Evolutionary conservation across 2,329 filamentous ascomycete genomes (phyloP).

Genomic region (Magnaporthiopsis poae): DNA sequence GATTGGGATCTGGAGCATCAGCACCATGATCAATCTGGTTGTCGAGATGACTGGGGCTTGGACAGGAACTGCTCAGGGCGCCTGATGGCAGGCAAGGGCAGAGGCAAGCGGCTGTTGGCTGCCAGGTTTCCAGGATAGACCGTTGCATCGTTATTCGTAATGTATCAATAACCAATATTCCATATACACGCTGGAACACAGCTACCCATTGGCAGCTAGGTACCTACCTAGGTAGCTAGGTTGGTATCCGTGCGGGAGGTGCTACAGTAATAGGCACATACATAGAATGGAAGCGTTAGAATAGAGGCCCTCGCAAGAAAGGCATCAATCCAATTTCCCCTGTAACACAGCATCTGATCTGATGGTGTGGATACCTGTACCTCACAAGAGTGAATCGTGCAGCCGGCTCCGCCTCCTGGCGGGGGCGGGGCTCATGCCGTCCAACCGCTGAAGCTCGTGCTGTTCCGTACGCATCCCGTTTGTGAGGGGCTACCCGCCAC

Average conservation of each 20-base stretch:
- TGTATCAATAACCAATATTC: no score
- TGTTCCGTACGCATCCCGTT: neutral
- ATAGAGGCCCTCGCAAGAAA: no score
- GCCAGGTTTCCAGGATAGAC: neutral
- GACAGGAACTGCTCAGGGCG: constrained; percentile 15
- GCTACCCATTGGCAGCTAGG: no score
- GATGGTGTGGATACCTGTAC: no score
- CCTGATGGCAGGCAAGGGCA: neutral
- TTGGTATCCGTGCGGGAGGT: neutral
- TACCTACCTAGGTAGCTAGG: no score
- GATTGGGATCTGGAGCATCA: constrained; percentile 69
- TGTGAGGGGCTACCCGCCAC: constrained; percentile 1
- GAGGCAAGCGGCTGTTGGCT: neutral
- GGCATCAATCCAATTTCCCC: no score
- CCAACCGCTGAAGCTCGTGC: neutral
- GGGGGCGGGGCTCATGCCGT: neutral
- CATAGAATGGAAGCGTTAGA: no score
- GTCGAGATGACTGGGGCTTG: constrained; percentile 60
- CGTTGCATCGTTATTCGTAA: no score
- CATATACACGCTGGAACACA: no score
- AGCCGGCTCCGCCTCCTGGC: neutral
- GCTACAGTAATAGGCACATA: no score
- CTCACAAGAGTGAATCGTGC: neutral
- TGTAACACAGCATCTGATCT: no score
- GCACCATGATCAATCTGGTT: constrained; percentile 70